Evolutionary conservation across 768 basidiomycete genomes (phyloP).

Genomic region (Lentinula edodes): DNA sequence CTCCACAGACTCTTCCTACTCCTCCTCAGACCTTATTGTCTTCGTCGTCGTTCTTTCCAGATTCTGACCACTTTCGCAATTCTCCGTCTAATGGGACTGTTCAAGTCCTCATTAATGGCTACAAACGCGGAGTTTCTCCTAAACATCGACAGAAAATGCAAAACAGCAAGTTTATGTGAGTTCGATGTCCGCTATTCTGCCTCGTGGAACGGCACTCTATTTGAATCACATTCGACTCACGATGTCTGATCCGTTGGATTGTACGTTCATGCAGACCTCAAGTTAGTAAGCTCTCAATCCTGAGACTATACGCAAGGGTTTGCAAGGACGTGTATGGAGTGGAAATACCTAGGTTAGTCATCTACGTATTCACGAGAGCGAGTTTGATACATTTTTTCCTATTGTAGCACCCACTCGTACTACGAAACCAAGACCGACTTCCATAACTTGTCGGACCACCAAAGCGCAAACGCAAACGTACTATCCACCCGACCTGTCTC

Average conservation of each 20-base stretch:
- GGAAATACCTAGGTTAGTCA: background rate
- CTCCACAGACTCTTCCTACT: slow-evolving; percentile 17
- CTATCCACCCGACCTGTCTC: background rate
- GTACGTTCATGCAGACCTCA: background rate
- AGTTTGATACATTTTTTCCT: background rate
- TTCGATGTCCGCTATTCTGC: background rate
- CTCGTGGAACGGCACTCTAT: too few species aligned
- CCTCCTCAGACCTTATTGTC: background rate
- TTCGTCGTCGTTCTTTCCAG: background rate
- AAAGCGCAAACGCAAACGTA: too few species aligned
- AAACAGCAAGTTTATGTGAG: background rate
- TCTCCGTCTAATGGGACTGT: slow-evolving; percentile 4
- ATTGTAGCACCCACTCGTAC: background rate
- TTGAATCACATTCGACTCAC: too few species aligned
- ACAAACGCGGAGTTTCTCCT: slow-evolving; percentile 70
- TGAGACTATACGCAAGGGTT: background rate
- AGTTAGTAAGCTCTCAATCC: slow-evolving; percentile 2
- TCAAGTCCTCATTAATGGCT: slow-evolving; percentile 75
- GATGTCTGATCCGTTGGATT: too few species aligned
- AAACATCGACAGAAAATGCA: slow-evolving; percentile 54
- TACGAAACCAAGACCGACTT: background rate
- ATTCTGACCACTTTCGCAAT: background rate
- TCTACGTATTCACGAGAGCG: background rate
- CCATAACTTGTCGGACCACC: too few species aligned
- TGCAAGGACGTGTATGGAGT: background rate